Evolutionary conservation across 2,329 filamentous ascomycete genomes (phyloP).

Genomic region (Arthrobotrys iridis): DNA sequence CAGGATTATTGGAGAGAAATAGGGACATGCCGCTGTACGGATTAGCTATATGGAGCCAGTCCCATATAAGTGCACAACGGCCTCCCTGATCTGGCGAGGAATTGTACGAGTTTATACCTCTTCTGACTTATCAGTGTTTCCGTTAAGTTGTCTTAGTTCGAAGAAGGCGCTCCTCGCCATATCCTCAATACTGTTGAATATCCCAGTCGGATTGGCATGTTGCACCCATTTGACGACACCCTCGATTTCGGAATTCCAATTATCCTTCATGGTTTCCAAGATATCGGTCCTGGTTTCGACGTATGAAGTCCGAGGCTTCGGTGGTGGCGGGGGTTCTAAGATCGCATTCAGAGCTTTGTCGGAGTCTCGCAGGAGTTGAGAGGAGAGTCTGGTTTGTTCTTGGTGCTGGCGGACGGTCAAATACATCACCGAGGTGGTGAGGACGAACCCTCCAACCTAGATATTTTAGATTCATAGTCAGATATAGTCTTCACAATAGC

Average conservation of each 20-base stretch:
- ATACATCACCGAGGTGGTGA: slow-evolving; percentile 78
- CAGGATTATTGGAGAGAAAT: too few species aligned
- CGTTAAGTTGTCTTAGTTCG: slow-evolving; percentile 8
- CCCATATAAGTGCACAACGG: neutral
- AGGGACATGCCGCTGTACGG: too few species aligned
- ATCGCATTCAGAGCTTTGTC: slow-evolving; percentile 68
- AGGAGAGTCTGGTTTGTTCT: slow-evolving; percentile 52
- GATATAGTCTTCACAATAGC: slow-evolving; percentile 36
- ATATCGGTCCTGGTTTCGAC: slow-evolving; percentile 67
- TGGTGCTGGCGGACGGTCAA: slow-evolving; percentile 76
- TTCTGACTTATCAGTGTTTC: slow-evolving; percentile 1
- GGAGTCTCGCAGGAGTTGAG: slow-evolving; percentile 67
- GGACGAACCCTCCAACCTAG: slow-evolving; percentile 78
- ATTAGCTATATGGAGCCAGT: too few species aligned
- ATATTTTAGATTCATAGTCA: neutral
- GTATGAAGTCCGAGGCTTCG: slow-evolving; percentile 63
- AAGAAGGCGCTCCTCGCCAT: slow-evolving; percentile 42
- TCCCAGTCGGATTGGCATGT: slow-evolving; percentile 57
- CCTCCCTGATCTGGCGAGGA: neutral
- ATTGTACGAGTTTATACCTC: too few species aligned
- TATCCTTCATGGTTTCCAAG: slow-evolving; percentile 75
- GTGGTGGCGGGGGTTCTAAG: slow-evolving; percentile 65
- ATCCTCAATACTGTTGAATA: slow-evolving; percentile 39
- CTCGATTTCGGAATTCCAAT: slow-evolving; percentile 80
- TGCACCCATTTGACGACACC: slow-evolving; percentile 74